Base-by-base conservation (phyloP, 371 early-diverging fungal species). In the Syncephalis fuscata region DNA sequence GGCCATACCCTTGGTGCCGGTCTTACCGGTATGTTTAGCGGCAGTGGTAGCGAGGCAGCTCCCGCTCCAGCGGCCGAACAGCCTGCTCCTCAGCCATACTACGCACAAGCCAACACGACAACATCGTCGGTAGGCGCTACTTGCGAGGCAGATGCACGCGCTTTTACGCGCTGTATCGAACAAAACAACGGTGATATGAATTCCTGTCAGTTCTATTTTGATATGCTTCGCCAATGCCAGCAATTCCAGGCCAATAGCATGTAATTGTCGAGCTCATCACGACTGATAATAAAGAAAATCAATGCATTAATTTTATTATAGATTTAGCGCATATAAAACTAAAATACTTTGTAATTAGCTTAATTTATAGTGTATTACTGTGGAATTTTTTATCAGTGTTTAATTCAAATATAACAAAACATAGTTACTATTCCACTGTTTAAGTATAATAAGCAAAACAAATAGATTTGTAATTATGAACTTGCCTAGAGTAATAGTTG, bases 151-250 rank as follows among this genome's bases (percentile, higher is more conserved):
- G 85, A 88, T 61, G 79, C 82, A 54, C 80, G 80, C 67, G 84
- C 84, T 5, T 88, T 88, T 58, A 77, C 79, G 24, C 68, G 75
- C 46, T 93, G 92, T 63, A 66, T 93, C 26, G 91, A 92, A 53
- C 58, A 67, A 50, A 85, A 72, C 62, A 70, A 73, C 54, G 76
- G 82, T 51, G 84, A 89, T 56, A 73, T 85, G 49, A 58, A 55
- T 44, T 70, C 79, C 9, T 92, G 90, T 68, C 80, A 83, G 63
- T 86, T 76, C 71, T 89, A 88, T 57, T 63, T 88, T 26, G 90
- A 92, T 54, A 76, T 77, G 61, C 71, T 91, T 55, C 88, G 87
- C 68, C 70, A 78, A 37, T 92, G 91, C 68, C 85, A 85, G 60
- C 65, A 76, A 42, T 71, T 77, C 66, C 66, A 71, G 20, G 55